Evolutionary conservation across 495 filamentous ascomycete genomes (phyloP).

Genomic region (Schizothecium vesticola): DNA sequence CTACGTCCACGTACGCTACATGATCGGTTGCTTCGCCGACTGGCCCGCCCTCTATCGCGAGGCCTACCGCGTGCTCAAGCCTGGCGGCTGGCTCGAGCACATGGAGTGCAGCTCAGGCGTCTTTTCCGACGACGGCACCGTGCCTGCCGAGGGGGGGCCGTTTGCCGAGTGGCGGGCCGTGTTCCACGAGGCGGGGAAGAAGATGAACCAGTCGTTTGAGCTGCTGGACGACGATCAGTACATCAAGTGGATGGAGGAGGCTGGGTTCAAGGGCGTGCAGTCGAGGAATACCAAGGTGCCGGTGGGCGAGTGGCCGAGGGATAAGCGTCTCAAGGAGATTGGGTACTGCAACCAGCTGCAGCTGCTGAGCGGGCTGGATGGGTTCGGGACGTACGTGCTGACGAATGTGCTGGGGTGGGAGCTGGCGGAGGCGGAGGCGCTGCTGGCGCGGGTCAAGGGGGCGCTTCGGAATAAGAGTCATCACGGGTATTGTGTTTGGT

Average conservation of each 20-base stretch:
- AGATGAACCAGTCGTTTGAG: constrained; percentile 3
- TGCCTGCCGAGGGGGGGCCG: constrained; percentile 18
- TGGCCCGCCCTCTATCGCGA: constrained; percentile 19
- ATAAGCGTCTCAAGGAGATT: constrained; percentile 17
- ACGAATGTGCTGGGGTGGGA: not conserved
- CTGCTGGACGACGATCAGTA: constrained; percentile 23
- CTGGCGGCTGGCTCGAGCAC: constrained; percentile 33
- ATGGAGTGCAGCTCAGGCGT: constrained; percentile 23
- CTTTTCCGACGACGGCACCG: constrained; percentile 19
- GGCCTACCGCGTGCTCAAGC: constrained; percentile 29
- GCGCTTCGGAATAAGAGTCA: not conserved
- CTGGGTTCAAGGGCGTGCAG: constrained; percentile 51
- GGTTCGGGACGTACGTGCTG: not conserved
- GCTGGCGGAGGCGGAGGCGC: not conserved
- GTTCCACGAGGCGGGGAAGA: constrained; percentile 5
- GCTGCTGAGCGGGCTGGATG: not conserved
- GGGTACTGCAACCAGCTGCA: not conserved
- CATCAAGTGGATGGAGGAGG: constrained; percentile 41
- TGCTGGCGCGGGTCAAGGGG: not conserved
- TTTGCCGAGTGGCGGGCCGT: constrained; percentile 27
- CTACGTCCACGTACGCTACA: constrained; percentile 46
- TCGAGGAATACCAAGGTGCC: constrained; percentile 44
- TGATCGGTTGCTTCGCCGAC: constrained; percentile 38
- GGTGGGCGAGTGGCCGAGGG: constrained; percentile 48
- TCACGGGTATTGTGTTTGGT: not conserved